phyloP scores from a whole-genome alignment of 164 flowering plant genomes.

The Hamamelis virginiana region DNA sequence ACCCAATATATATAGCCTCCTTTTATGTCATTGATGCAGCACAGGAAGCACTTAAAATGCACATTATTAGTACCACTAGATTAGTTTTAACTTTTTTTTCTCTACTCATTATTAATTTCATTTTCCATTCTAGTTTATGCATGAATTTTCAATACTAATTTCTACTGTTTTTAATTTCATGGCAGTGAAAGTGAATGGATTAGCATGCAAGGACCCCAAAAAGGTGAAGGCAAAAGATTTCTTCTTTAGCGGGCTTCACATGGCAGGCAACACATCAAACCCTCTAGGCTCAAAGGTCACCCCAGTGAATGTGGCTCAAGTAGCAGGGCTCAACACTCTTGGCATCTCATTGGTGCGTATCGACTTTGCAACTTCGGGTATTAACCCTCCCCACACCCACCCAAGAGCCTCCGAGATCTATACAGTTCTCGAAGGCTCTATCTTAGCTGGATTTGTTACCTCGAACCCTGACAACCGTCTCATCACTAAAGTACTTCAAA shows the following conservation, averaged over 20 bases:
- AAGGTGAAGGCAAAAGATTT: conserved; percentile 9
- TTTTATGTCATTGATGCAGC: too few species aligned
- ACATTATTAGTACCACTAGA: too few species aligned
- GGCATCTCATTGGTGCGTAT: conserved; percentile 15
- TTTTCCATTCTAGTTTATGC: background rate
- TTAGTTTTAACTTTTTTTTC: too few species aligned
- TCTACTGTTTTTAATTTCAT: background rate
- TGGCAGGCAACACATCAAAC: conserved; percentile 15
- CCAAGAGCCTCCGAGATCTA: conserved; percentile 17
- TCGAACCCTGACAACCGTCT: conserved; percentile 16
- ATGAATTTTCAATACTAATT: background rate
- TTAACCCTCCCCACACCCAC: conserved; percentile 18
- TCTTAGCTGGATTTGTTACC: conserved; percentile 4
- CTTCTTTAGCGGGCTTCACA: conserved; percentile 8
- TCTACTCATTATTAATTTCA: too few species aligned
- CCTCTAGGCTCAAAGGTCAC: conserved; percentile 6
- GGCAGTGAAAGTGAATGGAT: conserved; percentile 17
- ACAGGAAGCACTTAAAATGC: too few species aligned
- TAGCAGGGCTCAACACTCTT: conserved; percentile 19
- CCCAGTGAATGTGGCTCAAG: conserved; percentile 2
- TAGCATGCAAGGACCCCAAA: conserved; percentile 5
- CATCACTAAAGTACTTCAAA: conserved; percentile 11
- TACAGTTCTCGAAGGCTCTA: conserved; percentile 4
- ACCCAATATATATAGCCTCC: too few species aligned
- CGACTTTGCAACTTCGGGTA: conserved; percentile 12